Evolutionary conservation across 2,329 filamentous ascomycete genomes (phyloP), one percentile per base, ranked within the genome.

Genomic region (Pseudogymnoascus sp.): DNA sequence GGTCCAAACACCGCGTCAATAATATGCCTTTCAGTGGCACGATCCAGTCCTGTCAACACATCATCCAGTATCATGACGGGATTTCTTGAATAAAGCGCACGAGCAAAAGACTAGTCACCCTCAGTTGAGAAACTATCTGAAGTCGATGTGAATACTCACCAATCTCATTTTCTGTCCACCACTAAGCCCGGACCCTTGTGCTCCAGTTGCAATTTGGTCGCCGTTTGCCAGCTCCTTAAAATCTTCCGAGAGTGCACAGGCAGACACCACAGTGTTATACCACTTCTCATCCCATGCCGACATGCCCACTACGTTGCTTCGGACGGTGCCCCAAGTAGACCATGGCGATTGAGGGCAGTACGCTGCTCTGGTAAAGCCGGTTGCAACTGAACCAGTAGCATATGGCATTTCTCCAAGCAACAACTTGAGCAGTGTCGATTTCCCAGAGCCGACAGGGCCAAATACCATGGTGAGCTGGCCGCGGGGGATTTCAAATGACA

Each of bases 401-500:
- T 28, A 42, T 18, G 40, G 25, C 11, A 64, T 37, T 64, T 80
- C 78, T 23, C 78, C 77, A 0, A 80, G 73, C 14, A 80, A 67
- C 16, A 74, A 73, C 63, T 78, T 77, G 4, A 79, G 72, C 4
- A 83, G 68, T 3, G 79, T 81, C 18, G 80, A 81, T 64, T 83
- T 83, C 3, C 80, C 81, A 64, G 77, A 81, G 4, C 79, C 80
- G 23, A 80, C 78, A 14, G 80, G 79, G 14, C 80, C 53, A 64
- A 61, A 63, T 44, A 56, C 65, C 71, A 53, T 31, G 14, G 47
- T 53, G 25, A 31, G 16, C 25, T 53, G 25, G n/a, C 25, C 47
- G 18, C 47, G 47, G n/a, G 47, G 47, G 2, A 53, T 53, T 31
- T 53, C n/a, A 53, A 53, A 53, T 16, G 47, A 53, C n/a, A 53